A percentile compares a stretch with the other conserved stretches of the same genome.
Evolutionary conservation across 2,329 filamentous ascomycete genomes (phyloP).

Genomic region (Zasmidium angulare): DNA sequence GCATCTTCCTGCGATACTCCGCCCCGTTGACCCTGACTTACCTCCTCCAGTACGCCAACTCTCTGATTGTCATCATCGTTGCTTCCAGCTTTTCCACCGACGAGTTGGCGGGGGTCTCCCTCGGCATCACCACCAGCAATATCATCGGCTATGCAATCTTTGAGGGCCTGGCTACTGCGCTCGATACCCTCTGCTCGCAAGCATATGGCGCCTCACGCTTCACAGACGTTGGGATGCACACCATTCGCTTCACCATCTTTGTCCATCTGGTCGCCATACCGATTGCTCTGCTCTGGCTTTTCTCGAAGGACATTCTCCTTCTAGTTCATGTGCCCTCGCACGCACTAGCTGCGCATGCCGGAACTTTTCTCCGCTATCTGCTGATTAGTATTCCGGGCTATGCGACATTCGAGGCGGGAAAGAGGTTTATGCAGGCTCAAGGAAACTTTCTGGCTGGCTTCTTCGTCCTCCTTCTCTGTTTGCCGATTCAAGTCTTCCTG

Average conservation of each 20-base stretch:
- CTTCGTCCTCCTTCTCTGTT: slow-evolving; percentile 14
- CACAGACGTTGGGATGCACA: slow-evolving; percentile 51
- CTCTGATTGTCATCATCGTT: slow-evolving; percentile 52
- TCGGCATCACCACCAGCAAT: slow-evolving; percentile 56
- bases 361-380: slow-evolving; percentile 50
- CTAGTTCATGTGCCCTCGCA: slow-evolving; percentile 48
- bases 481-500: slow-evolving; percentile 20
- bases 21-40: slow-evolving; percentile 55
- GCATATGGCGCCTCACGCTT: slow-evolving; percentile 52
- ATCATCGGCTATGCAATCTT: slow-evolving; percentile 54
- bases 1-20: slow-evolving; percentile 43
- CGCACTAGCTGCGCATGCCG: slow-evolving; percentile 50
- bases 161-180: slow-evolving; percentile 53
- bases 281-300: slow-evolving; percentile 51
- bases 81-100: slow-evolving; percentile 55
- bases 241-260: slow-evolving; percentile 54
- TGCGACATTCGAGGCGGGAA: slow-evolving; percentile 55
- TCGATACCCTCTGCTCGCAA: slow-evolving; percentile 55
- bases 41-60: slow-evolving; percentile 55
- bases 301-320: slow-evolving; percentile 47
- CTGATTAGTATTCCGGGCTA: slow-evolving; percentile 55
- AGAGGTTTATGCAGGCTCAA: slow-evolving; percentile 57
- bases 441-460: slow-evolving; percentile 52
- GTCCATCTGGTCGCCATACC: slow-evolving; percentile 51
- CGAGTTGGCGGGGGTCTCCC: slow-evolving; percentile 53